Evolutionary conservation across 345 rosid species (phyloP).

Genomic region (Physaria fendleri): DNA sequence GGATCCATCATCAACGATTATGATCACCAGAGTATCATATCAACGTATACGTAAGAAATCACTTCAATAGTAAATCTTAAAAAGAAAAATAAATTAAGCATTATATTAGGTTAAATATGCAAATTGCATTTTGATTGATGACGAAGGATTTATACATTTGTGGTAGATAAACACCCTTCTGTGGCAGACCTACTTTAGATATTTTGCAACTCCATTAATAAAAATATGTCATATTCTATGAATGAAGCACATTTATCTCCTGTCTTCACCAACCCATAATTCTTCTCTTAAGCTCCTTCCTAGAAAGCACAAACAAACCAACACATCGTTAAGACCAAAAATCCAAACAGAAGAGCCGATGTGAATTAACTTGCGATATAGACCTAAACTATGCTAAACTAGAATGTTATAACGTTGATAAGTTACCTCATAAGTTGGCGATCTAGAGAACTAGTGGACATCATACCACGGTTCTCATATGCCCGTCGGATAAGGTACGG

Average conservation of each 20-base stretch:
- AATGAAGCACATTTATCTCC: constrained; percentile 5
- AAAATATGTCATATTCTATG: neutral
- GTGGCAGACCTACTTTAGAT: neutral
- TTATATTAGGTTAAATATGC: too few relatives aligned
- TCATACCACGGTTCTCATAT: constrained; percentile 81
- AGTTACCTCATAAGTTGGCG: constrained; percentile 59
- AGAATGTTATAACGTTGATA: neutral
- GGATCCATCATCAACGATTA: too few relatives aligned
- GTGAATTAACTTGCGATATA: neutral
- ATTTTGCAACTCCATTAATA: neutral
- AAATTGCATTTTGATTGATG: neutral
- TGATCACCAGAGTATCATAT: too few relatives aligned
- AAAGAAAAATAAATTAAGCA: too few relatives aligned
- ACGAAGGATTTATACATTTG: neutral
- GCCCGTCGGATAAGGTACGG: constrained; percentile 85
- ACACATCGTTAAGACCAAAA: neutral
- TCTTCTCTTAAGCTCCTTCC: constrained; percentile 70
- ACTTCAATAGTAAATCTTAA: too few relatives aligned
- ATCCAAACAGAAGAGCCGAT: neutral
- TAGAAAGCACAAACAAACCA: constrained; percentile 22
- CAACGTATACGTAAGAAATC: too few relatives aligned
- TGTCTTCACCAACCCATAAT: constrained; percentile 31
- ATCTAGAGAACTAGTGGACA: constrained; percentile 59
- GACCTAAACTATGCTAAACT: neutral
- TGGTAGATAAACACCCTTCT: neutral